Evolutionary conservation across 2,329 filamentous ascomycete genomes (phyloP), one percentile per base, ranked within the genome.

Genomic region (Thermothelomyces thermophilus): DNA sequence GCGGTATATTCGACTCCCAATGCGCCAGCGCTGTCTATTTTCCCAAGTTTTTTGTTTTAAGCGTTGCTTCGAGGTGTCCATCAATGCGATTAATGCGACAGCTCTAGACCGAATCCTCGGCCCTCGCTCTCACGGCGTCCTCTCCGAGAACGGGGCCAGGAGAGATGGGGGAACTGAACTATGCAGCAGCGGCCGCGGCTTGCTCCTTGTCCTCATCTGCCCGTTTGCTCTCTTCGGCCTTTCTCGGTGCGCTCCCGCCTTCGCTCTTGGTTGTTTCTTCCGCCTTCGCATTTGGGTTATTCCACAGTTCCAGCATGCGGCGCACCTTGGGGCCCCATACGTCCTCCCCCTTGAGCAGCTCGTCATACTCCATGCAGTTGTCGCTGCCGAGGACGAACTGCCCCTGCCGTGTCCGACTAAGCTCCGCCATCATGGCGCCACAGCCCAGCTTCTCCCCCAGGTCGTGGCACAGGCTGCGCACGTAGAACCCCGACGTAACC

Each of bases 401-500:
- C 16, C 82, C 87, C 68, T 98, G 93, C 46, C 86, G 80, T 3
- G 82, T 86, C 48, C 93, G 84, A 50, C 86, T 78, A 17, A 98
- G 79, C 59, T 86, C 83, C 19, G 87, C 82, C 91, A 98, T 97
- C 57, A 93, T 75, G 30, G 79, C 93, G 20, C 87, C 82, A 11
- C 89, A 95, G 46, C 80, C 82, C 13, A 96, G 76, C 58, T 88
- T 89, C 57, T 83, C 74, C 19, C 91, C 93, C 3, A 98, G 76
- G 62, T 98, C 93, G 64, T 97, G 90, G 60, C 89, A 90, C 59
- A 98, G 82, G 51, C 87, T 94, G 55, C 93, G 86, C 13, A 98
- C 90, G 67, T 98, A 98, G 74, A 96, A 98, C 34, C 93, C 93
- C 0, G 90, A 95, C 2, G 90, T 90, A 45, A 96, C 91, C 0